Base-by-base conservation (phyloP, 225 moss, liverwort and hornwort genomes). In the Physcomitrellopsis africana region DNA sequence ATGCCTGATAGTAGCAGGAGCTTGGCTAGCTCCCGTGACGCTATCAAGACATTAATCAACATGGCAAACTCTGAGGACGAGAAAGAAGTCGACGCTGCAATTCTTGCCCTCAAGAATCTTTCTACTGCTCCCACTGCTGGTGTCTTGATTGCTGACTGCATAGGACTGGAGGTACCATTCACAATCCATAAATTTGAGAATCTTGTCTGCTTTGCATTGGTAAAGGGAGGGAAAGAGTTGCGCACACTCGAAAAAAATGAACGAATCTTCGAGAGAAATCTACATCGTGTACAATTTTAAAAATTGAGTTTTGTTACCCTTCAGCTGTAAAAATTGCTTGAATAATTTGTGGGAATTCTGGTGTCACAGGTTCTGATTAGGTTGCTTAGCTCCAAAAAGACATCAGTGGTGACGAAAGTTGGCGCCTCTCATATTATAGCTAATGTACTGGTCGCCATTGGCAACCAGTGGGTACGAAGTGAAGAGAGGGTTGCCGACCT, bases 1-100 rank as follows among this genome's bases (percentile, higher is more conserved):
- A 86, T 95, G 92, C 87, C 92, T 54, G 92, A 91, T 54, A 68
- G 73, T 53, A 87, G 89, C 75, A 91, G 86, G 81, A 80, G 77
- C 68, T 65, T 85, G 72, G 81, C 83, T 9, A 87, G 86, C 61
- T 85, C 91, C 43, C 82, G 86, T 41, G 92, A 91, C 58, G 83
- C 83, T 26, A 86, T 95, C 5, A 77, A 44, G 45, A 86, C 78
- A 43, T 77, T 95, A 70, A 87, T 82, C 32, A 75, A 77, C 59
- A 95, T 95, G 94, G 79, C 81, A 62, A 84, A 82, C 63, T 92
- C 94, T 62, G 77, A 75, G 47, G 81, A 82, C 41, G 80, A 86
- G 52, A 84, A 92, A 45, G 92, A 85, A 54, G 85, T 83, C 12
- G 86, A 91, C 56, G 65, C 89, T 22, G 87, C 89, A 8, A 72